Base-by-base conservation (phyloP, 441 rosid genomes). In the Jatropha podagrica region DNA sequence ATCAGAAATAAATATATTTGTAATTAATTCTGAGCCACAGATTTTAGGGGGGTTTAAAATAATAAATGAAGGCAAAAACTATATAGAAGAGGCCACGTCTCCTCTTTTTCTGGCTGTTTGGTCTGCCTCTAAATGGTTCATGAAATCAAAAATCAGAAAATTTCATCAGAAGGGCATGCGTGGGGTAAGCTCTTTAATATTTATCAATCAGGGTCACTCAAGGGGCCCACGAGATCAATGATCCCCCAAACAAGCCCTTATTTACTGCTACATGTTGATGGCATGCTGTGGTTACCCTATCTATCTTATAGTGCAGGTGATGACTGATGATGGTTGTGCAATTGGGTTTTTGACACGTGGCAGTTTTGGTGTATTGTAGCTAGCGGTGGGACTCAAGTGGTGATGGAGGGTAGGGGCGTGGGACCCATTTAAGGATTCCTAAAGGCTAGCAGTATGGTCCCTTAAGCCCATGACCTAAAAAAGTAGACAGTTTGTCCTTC, bases 1-100 rank as follows among this genome's bases (percentile, higher is more conserved):
- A 32, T 32, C 32, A 32, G 32, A 32, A 32, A 32, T 32, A 32
- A 32, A 32, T 32, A 32, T 32, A 32, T 32, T 32, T 32, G 32
- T 32, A 32, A 32, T 32, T 9, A 14, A 71, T 62, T 67, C 60
- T 23, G 65, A 65, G 41, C 71, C 79, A 73, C 72, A 61, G n/a
- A 56, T 7, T n/a, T 7, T n/a, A 1, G 26, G 20, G 20, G 71
- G 8, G 18, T 67, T 52, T 2, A 12, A 27, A 44, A 40, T 20
- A 63, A 46, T 9, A 37, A 4, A 26, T 60, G 10, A 52, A 23
- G 32, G 14, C 27, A 23, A 52, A 55, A 54, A 68, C 44, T 20
- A 40, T 5, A 70, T 17, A 59, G 72, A 79, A 72, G 78, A 78
- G 60, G 82, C 85, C 83, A 79, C 83, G 82, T 81, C 76, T 76